Base-by-base conservation (phyloP, 805 yeast genomes). In the Candida ipomoeae region DNA sequence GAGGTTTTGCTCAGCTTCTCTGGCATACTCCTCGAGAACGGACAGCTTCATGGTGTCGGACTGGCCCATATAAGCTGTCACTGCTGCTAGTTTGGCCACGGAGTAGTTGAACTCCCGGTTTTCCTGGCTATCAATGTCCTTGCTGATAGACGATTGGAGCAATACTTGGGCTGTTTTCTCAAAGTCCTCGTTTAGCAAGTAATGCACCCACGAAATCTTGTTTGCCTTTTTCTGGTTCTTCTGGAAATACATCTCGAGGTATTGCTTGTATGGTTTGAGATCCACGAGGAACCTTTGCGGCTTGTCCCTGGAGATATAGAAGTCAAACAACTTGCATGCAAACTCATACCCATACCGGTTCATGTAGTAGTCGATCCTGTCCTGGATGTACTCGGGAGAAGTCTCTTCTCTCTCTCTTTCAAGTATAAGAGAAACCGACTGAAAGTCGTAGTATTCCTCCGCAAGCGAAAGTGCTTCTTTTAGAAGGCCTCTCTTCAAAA, bases 181-280 rank as follows among this genome's bases (percentile, higher is more conserved):
- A 61, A 75, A 86, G 8, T 81, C 71, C 3, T 71, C 73, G 53
- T 74, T 80, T 32, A 80, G 63, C 13, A 89, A 64, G 50, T 84
- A 78, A 49, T 80, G 76, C 18, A 89, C 83, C 96, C 96, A 90
- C 2, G 88, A 77, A 45, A 87, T 77, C 38, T 75, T 68, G 4
- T 81, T 74, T 35, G 80, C 78, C 49, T 73, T 71, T 2, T 67
- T 59, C 5, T 60, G 57, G 26, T 69, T 62, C 31, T 74, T 73
- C 2, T 64, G 56, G 51, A 90, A 77, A 60, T 82, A 90, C 53
- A 67, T 64, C 26, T 76, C 69, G 47, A 88, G 65, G 55, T 68
- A 78, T 1, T 65, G 63, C 26, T 76, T 71, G 58, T 81, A 81
- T 29, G 77, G 72, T 7, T 81, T 78, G 62, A 84, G 85, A 14